phyloP scores from a whole-genome alignment of 257 asterid genomes.

The Ilex aquifolium region DNA sequence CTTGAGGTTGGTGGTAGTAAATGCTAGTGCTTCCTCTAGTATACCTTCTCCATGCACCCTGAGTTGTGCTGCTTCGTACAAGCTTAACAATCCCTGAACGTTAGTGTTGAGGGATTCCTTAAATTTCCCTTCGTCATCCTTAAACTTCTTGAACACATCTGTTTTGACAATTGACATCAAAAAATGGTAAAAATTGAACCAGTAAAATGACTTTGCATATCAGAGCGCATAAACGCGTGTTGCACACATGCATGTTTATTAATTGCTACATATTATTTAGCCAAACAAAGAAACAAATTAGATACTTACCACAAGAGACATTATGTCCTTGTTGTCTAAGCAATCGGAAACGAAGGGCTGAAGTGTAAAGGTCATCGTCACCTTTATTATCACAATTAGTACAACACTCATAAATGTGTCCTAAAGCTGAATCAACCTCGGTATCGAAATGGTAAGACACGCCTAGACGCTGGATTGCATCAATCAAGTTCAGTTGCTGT shows the following conservation, averaged over 20 bases:
- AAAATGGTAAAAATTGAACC: not conserved
- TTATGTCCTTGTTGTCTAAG: constrained; percentile 17
- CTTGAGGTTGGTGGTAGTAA: constrained; percentile 3
- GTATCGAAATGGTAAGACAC: constrained; percentile 13
- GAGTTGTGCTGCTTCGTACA: constrained; percentile 29
- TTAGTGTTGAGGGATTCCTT: constrained; percentile 1
- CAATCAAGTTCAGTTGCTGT: constrained; percentile 6
- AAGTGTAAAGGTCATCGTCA: not conserved
- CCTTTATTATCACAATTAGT: not conserved
- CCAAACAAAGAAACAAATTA: not conserved
- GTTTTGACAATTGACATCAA: not conserved
- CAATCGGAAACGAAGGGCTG: constrained; percentile 17
- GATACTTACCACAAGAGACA: constrained; percentile 13
- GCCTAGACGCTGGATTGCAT: constrained; percentile 16
- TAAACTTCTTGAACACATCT: constrained; percentile 28
- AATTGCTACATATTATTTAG: no score
- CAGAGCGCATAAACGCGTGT: no score
- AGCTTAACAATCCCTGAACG: constrained; percentile 19
- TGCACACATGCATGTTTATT: no score
- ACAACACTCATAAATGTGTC: not conserved
- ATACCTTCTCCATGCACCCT: constrained; percentile 9
- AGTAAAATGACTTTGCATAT: not conserved
- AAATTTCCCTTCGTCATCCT: constrained; percentile 10
- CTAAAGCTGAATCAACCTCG: constrained; percentile 7
- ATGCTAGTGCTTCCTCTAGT: constrained; percentile 11